A percentile compares a stretch with the other conserved stretches of the same genome.
Evolutionary conservation across 768 basidiomycete species (phyloP).

Genomic region (Podaxis sp.): DNA sequence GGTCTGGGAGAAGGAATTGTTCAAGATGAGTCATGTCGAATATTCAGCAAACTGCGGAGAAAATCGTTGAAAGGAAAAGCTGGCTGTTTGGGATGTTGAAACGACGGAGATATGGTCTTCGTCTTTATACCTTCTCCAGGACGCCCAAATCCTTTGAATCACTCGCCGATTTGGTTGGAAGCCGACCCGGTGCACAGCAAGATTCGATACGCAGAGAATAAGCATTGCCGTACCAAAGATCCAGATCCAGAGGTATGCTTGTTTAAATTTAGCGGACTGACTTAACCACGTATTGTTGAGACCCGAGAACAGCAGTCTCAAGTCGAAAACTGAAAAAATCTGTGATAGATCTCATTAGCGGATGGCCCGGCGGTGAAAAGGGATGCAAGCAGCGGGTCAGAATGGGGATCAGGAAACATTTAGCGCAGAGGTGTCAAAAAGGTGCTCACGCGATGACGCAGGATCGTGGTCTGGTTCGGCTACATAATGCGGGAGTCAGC

Average conservation of each 20-base stretch:
- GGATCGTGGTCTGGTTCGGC: background rate
- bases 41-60: constrained; percentile 18
- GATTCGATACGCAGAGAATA: constrained; percentile 11
- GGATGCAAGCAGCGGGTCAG: constrained; percentile 10
- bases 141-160: background rate
- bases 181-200: constrained; percentile 4
- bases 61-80: constrained; percentile 16
- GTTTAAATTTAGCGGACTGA: constrained; percentile 9
- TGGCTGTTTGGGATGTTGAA: constrained; percentile 16
- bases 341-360: constrained; percentile 11
- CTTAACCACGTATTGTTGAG: background rate
- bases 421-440: background rate
- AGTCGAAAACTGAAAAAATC: background rate
- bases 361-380: background rate
- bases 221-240: background rate
- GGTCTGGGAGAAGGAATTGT: constrained; percentile 57
- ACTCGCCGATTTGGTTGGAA: constrained; percentile 15
- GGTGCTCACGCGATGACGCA: constrained; percentile 4
- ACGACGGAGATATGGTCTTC: background rate
- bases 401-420: constrained; percentile 12
- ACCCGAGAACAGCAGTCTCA: constrained; percentile 3
- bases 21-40: constrained; percentile 17
- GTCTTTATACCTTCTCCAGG: constrained; percentile 11
- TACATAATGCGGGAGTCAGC: background rate
- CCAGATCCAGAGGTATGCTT: constrained; percentile 8